A percentile compares a stretch with the other conserved stretches of the same genome.
phyloP scores from a whole-genome alignment of 345 rosid species.

The Iberis pinnata region DNA sequence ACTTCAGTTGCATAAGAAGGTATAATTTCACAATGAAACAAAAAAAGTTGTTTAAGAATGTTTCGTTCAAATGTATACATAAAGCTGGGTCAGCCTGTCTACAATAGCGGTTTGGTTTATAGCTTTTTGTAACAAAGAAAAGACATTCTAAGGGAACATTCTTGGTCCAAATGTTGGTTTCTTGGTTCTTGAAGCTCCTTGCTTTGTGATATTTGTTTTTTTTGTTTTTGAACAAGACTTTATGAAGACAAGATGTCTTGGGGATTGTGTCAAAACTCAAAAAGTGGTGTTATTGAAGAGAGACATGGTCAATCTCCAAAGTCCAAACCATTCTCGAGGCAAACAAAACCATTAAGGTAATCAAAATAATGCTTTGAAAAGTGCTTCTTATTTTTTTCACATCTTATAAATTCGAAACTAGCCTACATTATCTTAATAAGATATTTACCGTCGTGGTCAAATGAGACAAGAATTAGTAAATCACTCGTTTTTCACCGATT shows the following conservation, averaged over 20 bases:
- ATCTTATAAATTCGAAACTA: background rate
- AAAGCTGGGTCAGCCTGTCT: no score
- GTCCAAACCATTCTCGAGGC: slow-evolving; percentile 22
- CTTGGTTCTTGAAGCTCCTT: slow-evolving; percentile 26
- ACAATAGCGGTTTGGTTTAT: no score
- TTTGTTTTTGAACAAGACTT: slow-evolving; percentile 18
- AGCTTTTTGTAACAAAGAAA: no score
- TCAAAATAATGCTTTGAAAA: no score
- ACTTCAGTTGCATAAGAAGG: no score
- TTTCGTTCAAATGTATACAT: no score
- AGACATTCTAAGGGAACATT: slow-evolving; percentile 35
- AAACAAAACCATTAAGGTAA: slow-evolving; percentile 23
- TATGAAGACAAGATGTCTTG: slow-evolving; percentile 30
- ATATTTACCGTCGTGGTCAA: slow-evolving; percentile 17
- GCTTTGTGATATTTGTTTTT: slow-evolving; percentile 15
- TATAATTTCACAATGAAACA: no score
- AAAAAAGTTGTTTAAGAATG: no score
- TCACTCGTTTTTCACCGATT: slow-evolving; percentile 30
- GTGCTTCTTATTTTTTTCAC: no score
- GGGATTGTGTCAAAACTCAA: slow-evolving; percentile 17
- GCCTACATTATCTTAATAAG: no score
- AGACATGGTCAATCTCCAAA: slow-evolving; percentile 27
- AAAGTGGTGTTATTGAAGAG: slow-evolving; percentile 4
- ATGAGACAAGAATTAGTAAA: slow-evolving; percentile 27
- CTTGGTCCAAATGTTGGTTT: slow-evolving; percentile 28